Evolutionary conservation across 2,329 filamentous ascomycete genomes (phyloP).

Genomic region (Cladosporium halotolerans): DNA sequence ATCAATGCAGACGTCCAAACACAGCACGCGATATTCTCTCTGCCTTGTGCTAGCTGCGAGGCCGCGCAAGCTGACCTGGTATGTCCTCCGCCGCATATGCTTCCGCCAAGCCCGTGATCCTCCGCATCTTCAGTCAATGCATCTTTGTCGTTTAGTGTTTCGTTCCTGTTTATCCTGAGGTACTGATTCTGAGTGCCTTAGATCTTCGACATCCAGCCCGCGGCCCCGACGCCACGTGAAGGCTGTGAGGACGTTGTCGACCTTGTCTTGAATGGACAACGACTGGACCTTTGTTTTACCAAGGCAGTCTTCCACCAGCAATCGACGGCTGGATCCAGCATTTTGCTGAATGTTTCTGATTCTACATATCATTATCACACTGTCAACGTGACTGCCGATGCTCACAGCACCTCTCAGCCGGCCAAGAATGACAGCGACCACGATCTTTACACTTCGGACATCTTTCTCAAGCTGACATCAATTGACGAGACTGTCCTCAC

Average conservation of each 20-base stretch:
- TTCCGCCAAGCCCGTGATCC: conserved; percentile 8
- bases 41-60: conserved; percentile 13
- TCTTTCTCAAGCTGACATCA: not conserved
- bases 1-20: conserved; percentile 5
- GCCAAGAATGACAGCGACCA: not conserved
- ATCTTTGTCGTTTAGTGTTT: not conserved
- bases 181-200: conserved; percentile 8
- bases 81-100: conserved; percentile 10
- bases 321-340: not conserved
- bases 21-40: conserved; percentile 7
- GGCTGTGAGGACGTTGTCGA: conserved; percentile 9
- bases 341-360: conserved; percentile 5
- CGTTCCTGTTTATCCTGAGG: not conserved
- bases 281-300: conserved; percentile 7
- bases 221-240: not conserved
- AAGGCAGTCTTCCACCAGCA: not conserved
- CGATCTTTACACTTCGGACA: not conserved
- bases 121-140: not conserved
- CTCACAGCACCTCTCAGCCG: not conserved
- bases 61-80: conserved; percentile 13
- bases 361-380: not conserved
- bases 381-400: conserved; percentile 5
- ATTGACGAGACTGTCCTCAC: conserved; percentile 4
- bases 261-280: conserved; percentile 9
- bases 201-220: conserved; percentile 10